phyloP scores from a whole-genome alignment of 2,329 filamentous ascomycete species.

The Aspergillus intermedius region DNA sequence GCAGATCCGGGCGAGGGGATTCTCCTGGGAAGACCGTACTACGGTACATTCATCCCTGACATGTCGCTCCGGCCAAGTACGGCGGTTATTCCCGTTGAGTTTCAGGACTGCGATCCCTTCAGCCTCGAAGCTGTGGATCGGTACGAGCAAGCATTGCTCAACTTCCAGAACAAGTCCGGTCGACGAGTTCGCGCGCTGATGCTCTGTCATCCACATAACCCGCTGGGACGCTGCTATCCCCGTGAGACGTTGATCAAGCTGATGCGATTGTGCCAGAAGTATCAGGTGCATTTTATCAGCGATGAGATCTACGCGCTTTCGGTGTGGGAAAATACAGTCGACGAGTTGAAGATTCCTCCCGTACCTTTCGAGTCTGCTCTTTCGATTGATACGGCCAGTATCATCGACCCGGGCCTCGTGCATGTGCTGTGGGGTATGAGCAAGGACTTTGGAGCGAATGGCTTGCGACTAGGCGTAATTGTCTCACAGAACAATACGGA shows the following conservation, averaged over 20 bases:
- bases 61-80: constrained; percentile 39
- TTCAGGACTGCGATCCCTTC: constrained; percentile 42
- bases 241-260: constrained; percentile 35
- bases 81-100: constrained; percentile 40
- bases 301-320: constrained; percentile 57
- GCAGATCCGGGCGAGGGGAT: constrained; percentile 30
- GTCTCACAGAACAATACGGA: constrained; percentile 42
- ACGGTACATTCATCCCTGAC: constrained; percentile 46
- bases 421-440: constrained; percentile 47
- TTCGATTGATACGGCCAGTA: constrained; percentile 36
- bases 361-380: constrained; percentile 43
- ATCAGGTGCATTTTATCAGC: constrained; percentile 49
- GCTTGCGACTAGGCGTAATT: constrained; percentile 48
- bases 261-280: constrained; percentile 45
- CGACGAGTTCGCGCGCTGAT: constrained; percentile 44
- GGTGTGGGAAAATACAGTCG: constrained; percentile 40
- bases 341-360: constrained; percentile 8
- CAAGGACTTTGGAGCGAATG: constrained; percentile 53
- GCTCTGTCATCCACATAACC: constrained; percentile 49
- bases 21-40: constrained; percentile 33
- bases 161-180: constrained; percentile 30
- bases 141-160: constrained; percentile 42
- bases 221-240: constrained; percentile 46
- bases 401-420: constrained; percentile 46
- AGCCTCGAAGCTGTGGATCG: constrained; percentile 32